A percentile compares a stretch with the other conserved stretches of the same genome.
phyloP scores from a whole-genome alignment of 176 grass and related monocot genomes.

The Eremochloa ophiuroides region DNA sequence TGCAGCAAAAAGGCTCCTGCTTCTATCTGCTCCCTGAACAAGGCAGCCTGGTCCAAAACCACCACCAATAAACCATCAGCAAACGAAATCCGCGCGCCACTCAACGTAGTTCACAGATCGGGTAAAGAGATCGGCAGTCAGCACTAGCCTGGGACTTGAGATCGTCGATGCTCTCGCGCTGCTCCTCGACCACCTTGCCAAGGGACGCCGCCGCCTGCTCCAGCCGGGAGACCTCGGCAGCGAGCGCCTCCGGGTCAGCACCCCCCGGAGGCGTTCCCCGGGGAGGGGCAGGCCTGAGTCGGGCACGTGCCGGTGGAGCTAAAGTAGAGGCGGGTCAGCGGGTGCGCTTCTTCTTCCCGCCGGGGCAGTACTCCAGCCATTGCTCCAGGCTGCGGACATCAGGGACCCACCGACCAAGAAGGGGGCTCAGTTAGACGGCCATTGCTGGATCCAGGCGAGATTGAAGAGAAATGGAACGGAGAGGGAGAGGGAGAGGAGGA shows the following conservation, averaged over 20 bases:
- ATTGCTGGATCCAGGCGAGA: background rate
- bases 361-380: conserved; percentile 94
- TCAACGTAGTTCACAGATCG: background rate
- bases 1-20: conserved; percentile 29
- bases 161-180: conserved; percentile 50
- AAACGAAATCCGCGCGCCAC: background rate
- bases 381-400: conserved; percentile 64
- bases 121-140: background rate
- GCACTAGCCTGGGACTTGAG: conserved; percentile 47
- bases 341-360: conserved; percentile 63
- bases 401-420: background rate
- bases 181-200: conserved; percentile 30
- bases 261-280: background rate
- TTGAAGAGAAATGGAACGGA: background rate
- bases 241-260: conserved; percentile 34
- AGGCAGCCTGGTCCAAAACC: conserved; percentile 18
- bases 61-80: conserved; percentile 18
- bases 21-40: conserved; percentile 45
- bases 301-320: conserved; percentile 54
- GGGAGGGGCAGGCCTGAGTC: conserved; percentile 14
- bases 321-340: conserved; percentile 82
- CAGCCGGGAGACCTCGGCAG: conserved; percentile 53
- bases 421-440: background rate
- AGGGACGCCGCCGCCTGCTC: conserved; percentile 60
- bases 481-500: background rate